These are phyloP conservation scores for Chaetothyriales sp. DNA, from an alignment of 2,329 filamentous ascomycete species.

Conservation along the genomic window DNA sequence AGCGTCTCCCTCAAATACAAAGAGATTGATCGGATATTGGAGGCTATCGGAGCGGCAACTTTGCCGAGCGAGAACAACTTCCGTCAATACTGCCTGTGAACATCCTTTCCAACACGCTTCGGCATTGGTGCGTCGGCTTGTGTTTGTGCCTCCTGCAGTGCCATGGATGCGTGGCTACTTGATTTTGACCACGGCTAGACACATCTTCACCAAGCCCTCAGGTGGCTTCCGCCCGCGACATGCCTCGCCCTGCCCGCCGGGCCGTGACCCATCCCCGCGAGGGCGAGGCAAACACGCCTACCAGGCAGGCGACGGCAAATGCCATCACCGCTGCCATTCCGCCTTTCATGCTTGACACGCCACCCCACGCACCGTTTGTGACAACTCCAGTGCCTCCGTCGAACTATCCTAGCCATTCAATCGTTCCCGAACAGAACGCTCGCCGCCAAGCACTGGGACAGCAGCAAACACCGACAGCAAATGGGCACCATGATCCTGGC, in stretches of 20 bases:
- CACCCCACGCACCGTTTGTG: slow-evolving; percentile 18
- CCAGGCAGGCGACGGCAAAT: slow-evolving; percentile 4
- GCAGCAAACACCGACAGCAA: slow-evolving; percentile 10
- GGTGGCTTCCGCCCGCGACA: not conserved
- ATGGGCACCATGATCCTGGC: slow-evolving; percentile 6
- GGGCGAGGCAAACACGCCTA: not conserved
- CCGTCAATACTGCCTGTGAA: too few species aligned
- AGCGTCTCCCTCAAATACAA: too few species aligned
- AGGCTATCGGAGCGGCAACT: not conserved
- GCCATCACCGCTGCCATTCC: slow-evolving; percentile 19
- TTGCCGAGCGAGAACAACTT: not conserved
- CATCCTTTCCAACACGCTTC: not conserved
- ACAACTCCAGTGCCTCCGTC: slow-evolving; percentile 15
- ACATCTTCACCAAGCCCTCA: not conserved
- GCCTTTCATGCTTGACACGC: slow-evolving; percentile 20
- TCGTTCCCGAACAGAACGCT: slow-evolving; percentile 11
- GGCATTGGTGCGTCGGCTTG: not conserved
- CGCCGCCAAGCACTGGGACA: slow-evolving; percentile 8
- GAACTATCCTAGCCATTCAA: slow-evolving; percentile 11
- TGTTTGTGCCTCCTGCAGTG: not conserved
- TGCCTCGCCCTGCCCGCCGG: not conserved
- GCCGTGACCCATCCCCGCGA: not conserved
- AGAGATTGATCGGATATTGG: not conserved
- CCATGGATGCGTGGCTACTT: not conserved
- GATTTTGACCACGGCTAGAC: not conserved